Conservation (phyloP, 257 asterid species). For the Osmanthus fragrans region DNA sequence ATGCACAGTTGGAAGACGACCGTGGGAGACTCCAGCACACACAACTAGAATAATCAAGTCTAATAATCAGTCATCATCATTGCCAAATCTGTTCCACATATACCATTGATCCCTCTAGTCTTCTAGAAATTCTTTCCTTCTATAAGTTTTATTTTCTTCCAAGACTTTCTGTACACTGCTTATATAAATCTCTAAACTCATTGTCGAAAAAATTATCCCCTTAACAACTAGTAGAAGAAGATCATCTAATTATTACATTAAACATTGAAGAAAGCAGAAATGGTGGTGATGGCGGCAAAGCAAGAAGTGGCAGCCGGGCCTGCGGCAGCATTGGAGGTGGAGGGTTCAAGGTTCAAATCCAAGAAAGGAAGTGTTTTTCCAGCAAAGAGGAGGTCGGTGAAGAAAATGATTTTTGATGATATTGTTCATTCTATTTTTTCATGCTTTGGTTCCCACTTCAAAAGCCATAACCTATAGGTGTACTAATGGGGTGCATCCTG, state of each 20-base stretch:
- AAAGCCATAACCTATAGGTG: neutral
- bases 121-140: too few species aligned
- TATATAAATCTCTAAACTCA: neutral
- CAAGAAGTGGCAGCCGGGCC: neutral
- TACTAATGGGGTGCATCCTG: too few species aligned
- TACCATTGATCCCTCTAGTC: too few species aligned
- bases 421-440: slow-evolving; percentile 5
- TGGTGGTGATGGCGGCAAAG: slow-evolving; percentile 9
- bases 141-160: too few species aligned
- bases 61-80: too few species aligned
- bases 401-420: slow-evolving; percentile 33
- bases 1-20: too few species aligned
- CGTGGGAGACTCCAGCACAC: too few species aligned
- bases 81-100: too few species aligned
- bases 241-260: neutral
- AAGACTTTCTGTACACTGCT: too few species aligned
- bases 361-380: slow-evolving; percentile 45
- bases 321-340: neutral
- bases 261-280: neutral
- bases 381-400: slow-evolving; percentile 40
- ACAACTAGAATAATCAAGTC: too few species aligned
- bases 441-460: neutral
- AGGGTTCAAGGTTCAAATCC: neutral
- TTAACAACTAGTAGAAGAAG: neutral
- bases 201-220: neutral